Percentiles rank a stretch among this genome's conserved stretches.
Evolutionary conservation across 345 rosid species (phyloP).

Genomic region (Salix exigua): DNA sequence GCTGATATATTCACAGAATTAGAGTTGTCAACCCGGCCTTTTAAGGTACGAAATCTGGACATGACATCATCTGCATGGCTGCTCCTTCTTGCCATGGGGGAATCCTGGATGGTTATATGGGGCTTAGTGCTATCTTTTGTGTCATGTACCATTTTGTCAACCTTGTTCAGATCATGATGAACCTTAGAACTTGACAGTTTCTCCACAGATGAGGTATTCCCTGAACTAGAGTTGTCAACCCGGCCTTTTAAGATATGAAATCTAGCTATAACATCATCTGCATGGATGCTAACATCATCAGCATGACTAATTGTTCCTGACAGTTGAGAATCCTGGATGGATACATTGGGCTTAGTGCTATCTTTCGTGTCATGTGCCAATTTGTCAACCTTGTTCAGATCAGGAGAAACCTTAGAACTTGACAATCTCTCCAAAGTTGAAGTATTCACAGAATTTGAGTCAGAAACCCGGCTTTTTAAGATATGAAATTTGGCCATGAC

Average conservation of each 20-base stretch:
- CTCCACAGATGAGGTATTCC: conserved; percentile 10
- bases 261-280: conserved; percentile 42
- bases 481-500: conserved; percentile 46
- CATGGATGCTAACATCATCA: conserved; percentile 18
- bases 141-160: neutral
- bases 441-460: conserved; percentile 11
- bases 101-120: conserved; percentile 21
- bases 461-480: conserved; percentile 30
- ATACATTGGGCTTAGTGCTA: conserved; percentile 5
- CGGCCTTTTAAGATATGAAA: conserved; percentile 42
- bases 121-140: neutral
- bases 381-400: neutral
- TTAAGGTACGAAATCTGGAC: conserved; percentile 50
- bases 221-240: conserved; percentile 13
- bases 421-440: conserved; percentile 9
- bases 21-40: conserved; percentile 21
- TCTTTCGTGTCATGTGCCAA: neutral
- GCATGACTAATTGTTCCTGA: conserved; percentile 5
- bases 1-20: conserved; percentile 13
- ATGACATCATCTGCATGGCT: conserved; percentile 45
- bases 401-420: conserved; percentile 11
- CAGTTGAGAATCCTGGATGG: conserved; percentile 20
- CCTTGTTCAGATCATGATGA: neutral
- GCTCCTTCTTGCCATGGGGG: conserved; percentile 17
- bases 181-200: conserved; percentile 12